Evolutionary conservation across 257 asterid genomes (phyloP), one percentile per base, ranked within the genome.

Genomic region (Solanum lycopersicoides): DNA sequence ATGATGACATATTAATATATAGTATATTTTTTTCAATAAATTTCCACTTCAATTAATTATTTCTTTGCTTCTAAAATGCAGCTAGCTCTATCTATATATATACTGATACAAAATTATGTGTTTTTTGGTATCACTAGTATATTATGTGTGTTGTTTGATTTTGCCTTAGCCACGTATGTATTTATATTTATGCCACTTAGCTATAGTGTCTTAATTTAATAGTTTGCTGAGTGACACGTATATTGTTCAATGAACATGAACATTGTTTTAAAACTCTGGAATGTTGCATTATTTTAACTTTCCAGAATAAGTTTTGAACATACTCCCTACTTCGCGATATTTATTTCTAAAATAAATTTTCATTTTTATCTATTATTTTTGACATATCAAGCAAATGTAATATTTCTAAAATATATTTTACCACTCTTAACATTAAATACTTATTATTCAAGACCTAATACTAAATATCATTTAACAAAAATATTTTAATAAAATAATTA

Each of bases 331-430:
- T 47, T 13, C 0, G 2, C 0, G 9, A 15, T 1, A 50, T 9
- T 15, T 50, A 15, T 50, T 50, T 2, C 0, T 15, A 50, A 50
- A 15, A 6, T 50, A 50, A 8, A 15, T 15, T 50, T 50, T 50
- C 1, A 50, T 0, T 50, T 50, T 50, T 50, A 50, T 0, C 5
- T 5, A 0, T 15, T 0, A 50, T 0, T 50, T 15, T 50, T 50
- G 0, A 50, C 0, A 50, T 47, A 45, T 12, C 2, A 45, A 12
- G 0, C 3, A 28, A 28, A 28, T 28, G 30, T 28, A 28, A 28
- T 28, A 28, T 28, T 28, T 28, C 30, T 28, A 28, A 28, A 28
- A 28, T n/a, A 28, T 37, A 37, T 37, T 37, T 37, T 37, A 37
- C 39, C 30, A 28, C 1, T 35, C 39, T 3, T 6, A 35, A 6